Base-by-base conservation (phyloP, 2,329 filamentous ascomycete species). In the Penicillium aurantiogriseum region DNA sequence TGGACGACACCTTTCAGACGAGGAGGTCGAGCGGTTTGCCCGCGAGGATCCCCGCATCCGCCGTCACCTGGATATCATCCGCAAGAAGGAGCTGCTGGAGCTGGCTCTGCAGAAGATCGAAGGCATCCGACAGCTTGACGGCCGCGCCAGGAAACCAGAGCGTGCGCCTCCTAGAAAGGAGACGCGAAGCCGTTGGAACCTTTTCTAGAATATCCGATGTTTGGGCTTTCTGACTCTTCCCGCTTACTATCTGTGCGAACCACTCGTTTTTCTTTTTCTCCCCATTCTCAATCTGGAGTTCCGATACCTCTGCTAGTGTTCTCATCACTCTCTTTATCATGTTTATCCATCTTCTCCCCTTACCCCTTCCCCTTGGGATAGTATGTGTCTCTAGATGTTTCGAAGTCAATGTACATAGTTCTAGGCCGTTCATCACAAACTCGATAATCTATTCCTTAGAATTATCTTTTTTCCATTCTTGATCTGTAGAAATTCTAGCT, bases 81-180 rank as follows among this genome's bases (percentile, higher is more conserved):
- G 88, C 61, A 84, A 92, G 63, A 99, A 99, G 77, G 92, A 97
- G 69, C 81, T 97, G 58, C 83, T 99, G 5, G 93, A 99, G 78
- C 80, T 97, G 55, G 94, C 96, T 5, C 81, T 99, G 31, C 89
- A 91, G 72, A 97, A 99, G 82, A 97, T 99, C 85, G 92, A 97
- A 73, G 89, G 90, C 57, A 77, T 99, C 67, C 83, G 90, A 58
- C 88, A 92, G 68, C 80, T 99, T 9, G 92, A 97, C 69, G 88
- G 88, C 10, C 80, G 88, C 53, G 88, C 88, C 31, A 77, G 80
- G 21, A 70, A 67, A 49, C 67, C 69, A 52, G 70, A 79, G 40
- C 72, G 75, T 38, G 69, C 71, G 25, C 66, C 71, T 52, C 67
- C 66, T 54, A 61, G 62, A 27, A 73, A 72, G 49, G 75, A 76